phyloP scores from a whole-genome alignment of 1,284 basidiomycete genomes.

The Coriolopsis trogii region DNA sequence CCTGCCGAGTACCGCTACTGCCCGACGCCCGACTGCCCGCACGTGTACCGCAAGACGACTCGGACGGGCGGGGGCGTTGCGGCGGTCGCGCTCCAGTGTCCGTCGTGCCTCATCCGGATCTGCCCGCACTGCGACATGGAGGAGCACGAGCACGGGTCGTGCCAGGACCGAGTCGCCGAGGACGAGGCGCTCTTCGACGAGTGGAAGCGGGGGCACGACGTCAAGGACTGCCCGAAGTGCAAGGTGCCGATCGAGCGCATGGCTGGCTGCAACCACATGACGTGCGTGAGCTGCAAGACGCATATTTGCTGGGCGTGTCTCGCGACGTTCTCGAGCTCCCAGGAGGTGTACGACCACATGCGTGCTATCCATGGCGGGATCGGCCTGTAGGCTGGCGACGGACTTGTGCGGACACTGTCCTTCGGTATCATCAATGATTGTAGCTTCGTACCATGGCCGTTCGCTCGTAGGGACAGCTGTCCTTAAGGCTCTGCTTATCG shows the following conservation, averaged over 20 bases:
- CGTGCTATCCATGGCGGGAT: constrained; percentile 51
- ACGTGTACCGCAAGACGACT: constrained; percentile 62
- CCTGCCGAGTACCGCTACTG: constrained; percentile 69
- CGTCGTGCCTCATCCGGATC: constrained; percentile 67
- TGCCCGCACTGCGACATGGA: constrained; percentile 68
- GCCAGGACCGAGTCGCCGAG: constrained; percentile 53
- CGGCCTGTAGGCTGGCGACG: too few relatives aligned
- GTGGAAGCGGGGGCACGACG: constrained; percentile 61
- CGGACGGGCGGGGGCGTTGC: too few relatives aligned
- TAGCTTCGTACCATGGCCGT: too few relatives aligned
- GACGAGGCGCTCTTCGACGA: constrained; percentile 56
- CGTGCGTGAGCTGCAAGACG: constrained; percentile 66
- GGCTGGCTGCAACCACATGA: constrained; percentile 80
- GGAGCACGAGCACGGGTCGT: constrained; percentile 66
- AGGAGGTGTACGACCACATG: constrained; percentile 66
- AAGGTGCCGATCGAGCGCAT: constrained; percentile 65
- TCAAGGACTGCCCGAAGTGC: constrained; percentile 74
- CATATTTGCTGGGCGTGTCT: constrained; percentile 81
- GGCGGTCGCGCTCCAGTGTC: constrained; percentile 77
- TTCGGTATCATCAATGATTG: too few relatives aligned
- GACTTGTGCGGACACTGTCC: too few relatives aligned
- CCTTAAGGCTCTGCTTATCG: too few relatives aligned
- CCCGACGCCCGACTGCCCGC: constrained; percentile 73
- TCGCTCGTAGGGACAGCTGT: too few relatives aligned
- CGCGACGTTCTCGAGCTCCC: constrained; percentile 60